Base-by-base conservation (phyloP, 2,329 filamentous ascomycete genomes). In the Microdochium paspali region DNA sequence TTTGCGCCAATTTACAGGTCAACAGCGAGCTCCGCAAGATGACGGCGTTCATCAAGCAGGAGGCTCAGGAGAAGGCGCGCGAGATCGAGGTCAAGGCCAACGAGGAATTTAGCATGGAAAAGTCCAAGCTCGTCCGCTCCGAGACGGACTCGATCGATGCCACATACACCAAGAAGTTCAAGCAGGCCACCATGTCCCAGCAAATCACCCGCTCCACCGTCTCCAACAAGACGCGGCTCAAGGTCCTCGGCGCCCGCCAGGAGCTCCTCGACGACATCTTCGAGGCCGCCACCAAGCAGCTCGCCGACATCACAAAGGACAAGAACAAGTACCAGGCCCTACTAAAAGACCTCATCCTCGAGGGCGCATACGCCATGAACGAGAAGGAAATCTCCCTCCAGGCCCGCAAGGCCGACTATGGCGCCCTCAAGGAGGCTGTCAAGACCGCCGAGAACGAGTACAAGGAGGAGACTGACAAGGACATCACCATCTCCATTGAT, bases 41-140 rank as follows among this genome's bases (percentile, higher is more conserved):
- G 93, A 97, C 93, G 51, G 91, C 90, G 66, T 98, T 98, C 81
- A 98, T 98, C 82, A 88, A 90, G 70, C 93, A 97, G 74, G 93
- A 98, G 75, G 93, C 93, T 50, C 80, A 86, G 63, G 93, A 98
- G 68, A 98, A 98, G 73, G 90, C 90, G 61, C 87, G 87, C 66
- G 93, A 98, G 72, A 97, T 98, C 70, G 82, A 93, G 64, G 85
- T 97, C 73, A 97, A 97, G 73, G 93, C 93, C 68, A 90, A 97
- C 74, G 90, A 97, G 70, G 93, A 98, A 71, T 97, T 97, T 71
- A 87, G 89, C 66, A 97, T 96, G 66, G 93, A 98, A 68, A 98
- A 98, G 74, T 93, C 90, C 61, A 96, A 95, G 77, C 87, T 98
- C 45, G 93, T 97, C 60, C 91, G 89, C 66, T 84, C 94, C 71